phyloP scores from a whole-genome alignment of 2,329 filamentous ascomycete genomes.

The Decorospora gaudefroyi region DNA sequence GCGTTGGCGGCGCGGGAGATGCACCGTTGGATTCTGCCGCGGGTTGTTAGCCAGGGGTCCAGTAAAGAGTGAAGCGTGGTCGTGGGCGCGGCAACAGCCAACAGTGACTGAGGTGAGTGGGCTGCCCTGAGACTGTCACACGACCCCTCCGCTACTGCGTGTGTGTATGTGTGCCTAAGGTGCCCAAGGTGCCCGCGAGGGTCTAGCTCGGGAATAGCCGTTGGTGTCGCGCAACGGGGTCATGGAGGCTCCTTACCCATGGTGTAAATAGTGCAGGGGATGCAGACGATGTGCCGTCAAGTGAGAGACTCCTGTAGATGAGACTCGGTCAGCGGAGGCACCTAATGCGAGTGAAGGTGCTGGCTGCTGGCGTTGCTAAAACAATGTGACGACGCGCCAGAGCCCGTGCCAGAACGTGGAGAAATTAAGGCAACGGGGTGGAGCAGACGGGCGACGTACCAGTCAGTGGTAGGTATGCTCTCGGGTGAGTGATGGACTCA shows the following conservation, averaged over 20 bases:
- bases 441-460: conserved; percentile 39
- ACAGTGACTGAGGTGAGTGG: conserved; percentile 16
- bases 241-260: conserved; percentile 46
- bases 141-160: conserved; percentile 10
- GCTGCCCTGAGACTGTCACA: conserved; percentile 19
- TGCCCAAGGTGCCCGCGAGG: conserved; percentile 15
- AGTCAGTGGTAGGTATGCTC: conserved; percentile 45
- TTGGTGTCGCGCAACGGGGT: conserved; percentile 17
- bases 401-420: conserved; percentile 40
- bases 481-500: conserved; percentile 42
- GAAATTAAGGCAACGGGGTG: conserved; percentile 39
- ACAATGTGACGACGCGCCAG: conserved; percentile 42
- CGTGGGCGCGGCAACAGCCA: conserved; percentile 18
- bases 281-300: conserved; percentile 37
- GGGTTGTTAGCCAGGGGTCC: conserved; percentile 33
- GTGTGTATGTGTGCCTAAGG: conserved; percentile 16
- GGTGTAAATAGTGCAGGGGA: conserved; percentile 38
- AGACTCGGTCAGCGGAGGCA: conserved; percentile 29
- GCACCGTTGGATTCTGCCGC: conserved; percentile 54
- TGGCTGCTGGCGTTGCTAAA: conserved; percentile 32
- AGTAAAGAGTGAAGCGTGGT: conserved; percentile 12
- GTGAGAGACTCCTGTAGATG: conserved; percentile 41
- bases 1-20: conserved; percentile 50
- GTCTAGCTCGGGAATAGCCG: conserved; percentile 12
- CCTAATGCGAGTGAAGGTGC: conserved; percentile 19